phyloP scores from a whole-genome alignment of 345 rosid species.

The Xanthoceras sorbifolium region DNA sequence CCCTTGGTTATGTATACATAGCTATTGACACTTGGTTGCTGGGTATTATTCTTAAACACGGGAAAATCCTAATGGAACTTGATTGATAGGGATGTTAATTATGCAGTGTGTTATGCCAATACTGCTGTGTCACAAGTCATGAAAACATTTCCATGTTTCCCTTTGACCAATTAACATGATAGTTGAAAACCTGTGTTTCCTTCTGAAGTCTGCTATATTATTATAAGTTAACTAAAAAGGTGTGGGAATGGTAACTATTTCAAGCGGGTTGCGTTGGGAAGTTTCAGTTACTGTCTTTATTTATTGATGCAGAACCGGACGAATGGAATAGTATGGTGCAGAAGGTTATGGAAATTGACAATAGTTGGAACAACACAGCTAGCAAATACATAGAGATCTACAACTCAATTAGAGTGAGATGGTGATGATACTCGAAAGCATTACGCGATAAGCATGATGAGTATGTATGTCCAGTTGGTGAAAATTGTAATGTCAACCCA shows the following conservation, averaged over 20 bases:
- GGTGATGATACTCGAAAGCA: conserved; percentile 2
- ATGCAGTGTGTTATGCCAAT: neutral
- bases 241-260: neutral
- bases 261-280: neutral
- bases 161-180: neutral
- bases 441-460: neutral
- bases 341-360: conserved; percentile 46
- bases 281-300: neutral
- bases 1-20: neutral
- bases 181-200: neutral
- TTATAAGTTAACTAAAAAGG: neutral
- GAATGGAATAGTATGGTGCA: conserved; percentile 43
- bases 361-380: conserved; percentile 56
- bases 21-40: neutral
- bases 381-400: conserved; percentile 48
- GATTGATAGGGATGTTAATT: neutral
- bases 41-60: neutral
- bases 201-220: neutral
- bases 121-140: neutral
- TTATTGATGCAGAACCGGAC: conserved; percentile 36
- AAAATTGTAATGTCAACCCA: neutral
- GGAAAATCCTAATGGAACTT: neutral
- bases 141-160: neutral
- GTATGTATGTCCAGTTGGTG: neutral
- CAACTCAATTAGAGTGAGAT: conserved; percentile 37